Conservation (phyloP, 345 rosid species). For the Lenwebbia sp. region DNA sequence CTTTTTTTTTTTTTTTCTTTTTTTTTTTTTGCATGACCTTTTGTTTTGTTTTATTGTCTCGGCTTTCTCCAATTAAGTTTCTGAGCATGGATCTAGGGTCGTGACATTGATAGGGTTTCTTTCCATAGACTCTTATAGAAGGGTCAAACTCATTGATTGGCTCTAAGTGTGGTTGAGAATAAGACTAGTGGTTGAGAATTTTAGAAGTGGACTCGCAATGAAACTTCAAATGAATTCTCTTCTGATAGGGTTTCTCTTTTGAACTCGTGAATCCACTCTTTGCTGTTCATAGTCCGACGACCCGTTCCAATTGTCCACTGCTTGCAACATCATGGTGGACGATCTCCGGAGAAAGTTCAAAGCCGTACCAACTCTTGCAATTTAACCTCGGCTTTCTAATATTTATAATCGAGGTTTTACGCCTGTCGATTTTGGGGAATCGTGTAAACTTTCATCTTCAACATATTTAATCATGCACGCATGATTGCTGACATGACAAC, state of each 20-base stretch:
- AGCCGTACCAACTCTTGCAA: not conserved
- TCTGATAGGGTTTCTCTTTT: not conserved
- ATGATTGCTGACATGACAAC: not conserved
- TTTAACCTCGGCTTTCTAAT: not conserved
- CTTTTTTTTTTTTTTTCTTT: too few relatives aligned
- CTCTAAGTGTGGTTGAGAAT: not conserved
- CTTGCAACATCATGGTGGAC: not conserved
- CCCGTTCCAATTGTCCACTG: not conserved
- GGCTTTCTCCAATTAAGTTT: too few relatives aligned
- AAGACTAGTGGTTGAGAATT: not conserved
- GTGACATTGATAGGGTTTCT: not conserved
- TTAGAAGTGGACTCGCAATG: not conserved
- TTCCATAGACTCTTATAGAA: not conserved
- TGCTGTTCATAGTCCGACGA: not conserved
- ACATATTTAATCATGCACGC: not conserved
- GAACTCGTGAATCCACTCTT: not conserved
- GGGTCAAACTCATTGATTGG: not conserved
- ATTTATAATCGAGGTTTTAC: not conserved
- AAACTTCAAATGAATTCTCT: not conserved
- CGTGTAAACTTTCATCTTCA: not conserved
- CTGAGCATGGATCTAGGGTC: not conserved
- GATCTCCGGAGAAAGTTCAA: not conserved
- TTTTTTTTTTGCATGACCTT: too few relatives aligned
- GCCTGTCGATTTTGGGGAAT: not conserved
- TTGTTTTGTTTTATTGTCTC: not conserved